These are phyloP conservation scores for Carpinus fangiana DNA, from an alignment of 306 rosid species.

Conservation along the genomic window DNA sequence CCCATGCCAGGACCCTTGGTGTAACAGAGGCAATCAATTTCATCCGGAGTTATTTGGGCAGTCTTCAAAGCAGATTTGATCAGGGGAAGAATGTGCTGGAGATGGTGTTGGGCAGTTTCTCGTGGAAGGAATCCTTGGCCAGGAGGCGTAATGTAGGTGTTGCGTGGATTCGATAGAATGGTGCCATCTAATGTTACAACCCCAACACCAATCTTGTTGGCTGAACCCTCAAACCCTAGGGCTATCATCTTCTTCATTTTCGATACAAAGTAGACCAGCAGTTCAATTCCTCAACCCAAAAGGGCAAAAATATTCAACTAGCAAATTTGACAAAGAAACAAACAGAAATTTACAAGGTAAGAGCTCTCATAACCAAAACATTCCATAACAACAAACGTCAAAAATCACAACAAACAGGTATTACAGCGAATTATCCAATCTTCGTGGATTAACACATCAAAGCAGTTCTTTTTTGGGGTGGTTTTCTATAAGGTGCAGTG, in stretches of 20 bases:
- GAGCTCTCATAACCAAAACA: neutral
- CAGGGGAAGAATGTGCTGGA: conserved; percentile 73
- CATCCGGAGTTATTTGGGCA: conserved; percentile 58
- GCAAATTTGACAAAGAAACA: neutral
- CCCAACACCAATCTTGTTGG: conserved; percentile 88
- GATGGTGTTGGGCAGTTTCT: conserved; percentile 93
- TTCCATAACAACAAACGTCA: neutral
- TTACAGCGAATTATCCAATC: neutral
- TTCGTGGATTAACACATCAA: neutral
- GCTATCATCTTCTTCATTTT: conserved; percentile 77
- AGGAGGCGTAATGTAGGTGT: conserved; percentile 89
- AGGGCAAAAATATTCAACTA: neutral
- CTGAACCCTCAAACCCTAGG: conserved; percentile 91
- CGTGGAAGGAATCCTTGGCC: conserved; percentile 96
- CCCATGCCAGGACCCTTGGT: conserved; percentile 98
- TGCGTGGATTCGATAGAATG: conserved; percentile 88
- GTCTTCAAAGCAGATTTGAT: conserved; percentile 67
- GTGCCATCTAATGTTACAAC: conserved; percentile 77
- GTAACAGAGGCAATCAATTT: conserved; percentile 87
- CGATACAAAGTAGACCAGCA: neutral
- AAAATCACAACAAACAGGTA: neutral
- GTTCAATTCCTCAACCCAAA: neutral
- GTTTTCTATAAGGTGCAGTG: no score
- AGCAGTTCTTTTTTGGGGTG: no score
- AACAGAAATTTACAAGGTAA: no score